These are phyloP conservation scores for Ophiocordyceps camponoti-saundersi DNA, from an alignment of 2,329 filamentous ascomycete species.

Conservation along the genomic window DNA sequence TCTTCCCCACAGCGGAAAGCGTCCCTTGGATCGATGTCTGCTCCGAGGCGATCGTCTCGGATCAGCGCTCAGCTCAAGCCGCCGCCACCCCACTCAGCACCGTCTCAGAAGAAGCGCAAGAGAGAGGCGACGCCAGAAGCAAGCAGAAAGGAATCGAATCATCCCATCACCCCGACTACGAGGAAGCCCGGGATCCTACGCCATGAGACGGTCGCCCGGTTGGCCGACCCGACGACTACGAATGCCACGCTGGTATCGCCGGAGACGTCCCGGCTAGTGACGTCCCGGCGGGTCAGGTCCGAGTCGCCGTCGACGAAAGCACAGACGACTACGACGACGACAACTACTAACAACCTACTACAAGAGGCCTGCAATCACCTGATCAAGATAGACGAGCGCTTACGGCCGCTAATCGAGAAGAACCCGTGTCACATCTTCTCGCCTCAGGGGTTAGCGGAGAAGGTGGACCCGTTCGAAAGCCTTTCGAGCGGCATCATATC, in stretches of 20 bases:
- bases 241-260: constrained; percentile 60
- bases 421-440: constrained; percentile 69
- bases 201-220: constrained; percentile 28
- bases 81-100: constrained; percentile 5
- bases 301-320: constrained; percentile 23
- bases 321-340: constrained; percentile 39
- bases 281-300: constrained; percentile 26
- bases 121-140: constrained; percentile 13
- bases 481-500: constrained; percentile 81
- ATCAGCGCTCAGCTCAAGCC: constrained; percentile 15
- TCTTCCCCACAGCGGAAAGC: neutral
- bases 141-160: constrained; percentile 4
- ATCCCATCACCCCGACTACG: neutral
- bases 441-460: constrained; percentile 64
- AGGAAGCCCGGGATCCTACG: constrained; percentile 17
- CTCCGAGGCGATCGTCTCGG: constrained; percentile 22
- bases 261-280: constrained; percentile 45
- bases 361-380: constrained; percentile 62
- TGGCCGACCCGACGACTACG: constrained; percentile 45
- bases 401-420: constrained; percentile 55
- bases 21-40: neutral
- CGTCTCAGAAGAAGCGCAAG: constrained; percentile 12
- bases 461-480: constrained; percentile 74
- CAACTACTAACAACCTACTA: constrained; percentile 56
- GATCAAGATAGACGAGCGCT: constrained; percentile 51